Percentiles rank a stretch among this genome's conserved stretches.
These are phyloP conservation scores for Aspergillus sparsus DNA, from an alignment of 495 filamentous ascomycete species.

Conservation along the genomic window DNA sequence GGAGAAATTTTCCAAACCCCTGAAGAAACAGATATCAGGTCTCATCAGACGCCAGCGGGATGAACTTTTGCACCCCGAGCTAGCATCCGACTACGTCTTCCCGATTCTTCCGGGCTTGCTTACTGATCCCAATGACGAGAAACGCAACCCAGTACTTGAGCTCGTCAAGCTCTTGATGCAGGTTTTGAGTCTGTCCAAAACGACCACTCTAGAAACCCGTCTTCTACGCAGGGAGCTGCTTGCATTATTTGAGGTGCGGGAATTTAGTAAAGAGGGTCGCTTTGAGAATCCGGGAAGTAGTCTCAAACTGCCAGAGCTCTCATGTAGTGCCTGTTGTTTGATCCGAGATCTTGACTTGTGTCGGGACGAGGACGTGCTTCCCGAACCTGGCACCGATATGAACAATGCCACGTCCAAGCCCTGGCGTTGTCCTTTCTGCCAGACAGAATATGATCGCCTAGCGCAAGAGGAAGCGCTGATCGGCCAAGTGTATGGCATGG, in stretches of 20 bases:
- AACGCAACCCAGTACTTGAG: conserved; percentile 79
- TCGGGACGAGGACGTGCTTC: conserved; percentile 82
- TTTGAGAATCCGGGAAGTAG: conserved; percentile 84
- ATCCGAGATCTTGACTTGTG: conserved; percentile 90
- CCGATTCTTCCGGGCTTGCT: conserved; percentile 77
- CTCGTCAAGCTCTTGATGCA: conserved; percentile 90
- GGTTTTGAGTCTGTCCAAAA: conserved; percentile 81
- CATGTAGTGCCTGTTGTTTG: conserved; percentile 85
- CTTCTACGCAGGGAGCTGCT: conserved; percentile 87
- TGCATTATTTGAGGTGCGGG: conserved; percentile 84
- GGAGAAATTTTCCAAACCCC: conserved; percentile 77
- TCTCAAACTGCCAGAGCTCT: conserved; percentile 70
- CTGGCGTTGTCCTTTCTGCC: conserved; percentile 81
- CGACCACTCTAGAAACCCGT: conserved; percentile 77
- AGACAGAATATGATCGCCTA: conserved; percentile 70
- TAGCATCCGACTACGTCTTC: conserved; percentile 85
- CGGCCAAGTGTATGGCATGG: conserved; percentile 67
- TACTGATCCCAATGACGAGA: conserved; percentile 56
- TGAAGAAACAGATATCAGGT: conserved; percentile 81
- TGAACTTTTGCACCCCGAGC: conserved; percentile 86
- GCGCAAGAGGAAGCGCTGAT: conserved; percentile 83
- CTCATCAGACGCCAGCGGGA: conserved; percentile 81
- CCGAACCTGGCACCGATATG: conserved; percentile 45
- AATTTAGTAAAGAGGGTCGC: conserved; percentile 83
- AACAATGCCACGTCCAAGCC: conserved; percentile 45